Percentiles rank a stretch among this genome's conserved stretches.
phyloP scores from a whole-genome alignment of 1,284 basidiomycete genomes.

The Naganishia cerealis region DNA sequence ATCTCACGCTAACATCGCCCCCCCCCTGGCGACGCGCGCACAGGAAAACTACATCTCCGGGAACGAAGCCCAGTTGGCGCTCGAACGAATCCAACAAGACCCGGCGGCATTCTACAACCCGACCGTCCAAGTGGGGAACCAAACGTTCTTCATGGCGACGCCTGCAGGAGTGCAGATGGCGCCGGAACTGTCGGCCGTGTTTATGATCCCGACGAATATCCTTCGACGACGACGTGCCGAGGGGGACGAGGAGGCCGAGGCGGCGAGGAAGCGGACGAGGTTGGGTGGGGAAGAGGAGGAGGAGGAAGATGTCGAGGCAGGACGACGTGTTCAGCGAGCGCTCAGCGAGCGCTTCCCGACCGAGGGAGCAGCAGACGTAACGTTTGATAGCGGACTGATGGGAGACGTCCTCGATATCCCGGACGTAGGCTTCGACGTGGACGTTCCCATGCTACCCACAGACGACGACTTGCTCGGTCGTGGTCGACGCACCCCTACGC shows the following conservation, averaged over 20 bases:
- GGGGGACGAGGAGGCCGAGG: slow-evolving; percentile 51
- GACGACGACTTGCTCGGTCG: neutral
- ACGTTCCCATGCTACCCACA: neutral
- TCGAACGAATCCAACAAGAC: slow-evolving; percentile 79
- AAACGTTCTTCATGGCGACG: slow-evolving; percentile 71
- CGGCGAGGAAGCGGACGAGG: slow-evolving; percentile 43
- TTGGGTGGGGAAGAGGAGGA: slow-evolving; percentile 34
- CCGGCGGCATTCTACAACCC: slow-evolving; percentile 82
- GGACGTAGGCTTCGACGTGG: slow-evolving; percentile 31
- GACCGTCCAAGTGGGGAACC: slow-evolving; percentile 67
- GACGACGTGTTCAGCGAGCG: slow-evolving; percentile 51
- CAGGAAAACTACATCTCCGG: slow-evolving; percentile 75
- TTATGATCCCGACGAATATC: slow-evolving; percentile 69
- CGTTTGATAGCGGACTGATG: slow-evolving; percentile 16
- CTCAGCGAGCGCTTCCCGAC: slow-evolving; percentile 32
- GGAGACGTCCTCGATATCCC: neutral
- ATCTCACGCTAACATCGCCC: neutral
- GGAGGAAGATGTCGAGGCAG: slow-evolving; percentile 61
- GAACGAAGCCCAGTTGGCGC: slow-evolving; percentile 74
- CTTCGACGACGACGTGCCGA: slow-evolving; percentile 56
- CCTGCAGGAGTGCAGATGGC: slow-evolving; percentile 60
- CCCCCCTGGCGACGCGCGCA: neutral
- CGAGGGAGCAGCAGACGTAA: slow-evolving; percentile 31
- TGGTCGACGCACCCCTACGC: neutral
- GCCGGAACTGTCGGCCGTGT: slow-evolving; percentile 76